Base-by-base conservation (phyloP, 306 rosid genomes). In the Carpinus viminea region DNA sequence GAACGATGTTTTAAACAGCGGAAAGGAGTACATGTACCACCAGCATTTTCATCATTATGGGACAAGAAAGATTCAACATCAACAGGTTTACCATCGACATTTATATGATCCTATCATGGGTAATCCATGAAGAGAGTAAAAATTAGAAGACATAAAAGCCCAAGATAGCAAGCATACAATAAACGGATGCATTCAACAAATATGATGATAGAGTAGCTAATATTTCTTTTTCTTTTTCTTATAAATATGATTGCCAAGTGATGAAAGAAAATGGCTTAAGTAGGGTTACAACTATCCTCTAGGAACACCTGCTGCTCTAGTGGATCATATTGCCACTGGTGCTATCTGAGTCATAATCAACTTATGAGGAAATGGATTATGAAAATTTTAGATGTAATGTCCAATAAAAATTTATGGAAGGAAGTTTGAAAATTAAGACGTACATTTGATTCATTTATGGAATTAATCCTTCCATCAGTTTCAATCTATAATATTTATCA, bases 31-130 rank as follows among this genome's bases (percentile, higher is more conserved):
- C 31, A 41, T 77, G 81, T 78, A 75, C 76, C 70, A 68, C 82
- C 90, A 77, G 77, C 80, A 53, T 60, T 70, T 31, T 78, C 87
- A 68, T 78, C 77, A 77, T 87, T 90, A 50, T 80, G 73, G 55
- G 87, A 82, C 72, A 82, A 65, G 66, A 76, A 74, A 47, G 88
- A 83, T 76, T 84, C 86, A 69, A 82, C 85, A 66, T 64, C 81
- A 8, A 8, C 68, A 73, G 83, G 66, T 50, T 51, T 79, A 74
- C 60, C 74, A 34, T 74, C 78, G 12, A 75, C 83, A 80, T 50
- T 76, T 62, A 2, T 50, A 57, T 9, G 20, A 50, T 83, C 85
- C 96, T 88, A 56, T 73, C 56, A 70, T 79, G 51, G 65, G 72
- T 47, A 60, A 80, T 48, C 65, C 81, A 80, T 20, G 31, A 41